A percentile compares a stretch with the other conserved stretches of the same genome.
These are phyloP conservation scores for Hyaloraphidium curvatum DNA, from an alignment of 192 early-diverging fungal genomes.

Conservation along the genomic window DNA sequence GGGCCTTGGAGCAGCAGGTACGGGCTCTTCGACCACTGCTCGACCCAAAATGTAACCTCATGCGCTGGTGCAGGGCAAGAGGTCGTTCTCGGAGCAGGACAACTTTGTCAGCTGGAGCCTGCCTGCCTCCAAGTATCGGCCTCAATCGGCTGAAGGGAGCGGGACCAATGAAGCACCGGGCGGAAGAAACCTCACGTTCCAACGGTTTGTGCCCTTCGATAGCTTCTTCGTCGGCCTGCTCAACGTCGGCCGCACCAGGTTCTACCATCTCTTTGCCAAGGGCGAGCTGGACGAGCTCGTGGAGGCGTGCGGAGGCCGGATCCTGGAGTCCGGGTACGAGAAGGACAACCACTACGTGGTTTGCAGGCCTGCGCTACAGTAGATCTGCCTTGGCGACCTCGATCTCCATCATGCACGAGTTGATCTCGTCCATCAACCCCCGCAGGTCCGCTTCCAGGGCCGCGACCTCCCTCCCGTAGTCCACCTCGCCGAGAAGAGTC, in stretches of 20 bases:
- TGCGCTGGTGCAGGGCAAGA: slow-evolving; percentile 26
- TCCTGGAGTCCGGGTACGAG: slow-evolving; percentile 70
- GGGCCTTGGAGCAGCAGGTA: slow-evolving; percentile 83
- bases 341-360: too few species aligned
- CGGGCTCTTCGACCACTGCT: not conserved
- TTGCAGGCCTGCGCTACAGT: too few species aligned
- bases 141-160: not conserved
- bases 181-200: not conserved
- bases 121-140: slow-evolving; percentile 15
- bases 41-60: not conserved
- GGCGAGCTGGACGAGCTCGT: slow-evolving; percentile 67
- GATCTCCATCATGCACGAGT: too few species aligned
- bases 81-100: slow-evolving; percentile 78
- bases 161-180: not conserved
- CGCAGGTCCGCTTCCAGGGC: too few species aligned
- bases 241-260: slow-evolving; percentile 24
- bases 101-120: slow-evolving; percentile 85
- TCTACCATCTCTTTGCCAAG: slow-evolving; percentile 80
- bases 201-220: not conserved
- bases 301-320: slow-evolving; percentile 23
- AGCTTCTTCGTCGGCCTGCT: not conserved
- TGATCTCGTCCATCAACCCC: too few species aligned
- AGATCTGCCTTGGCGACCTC: too few species aligned
- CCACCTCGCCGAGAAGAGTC: too few species aligned
- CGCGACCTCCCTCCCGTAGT: too few species aligned